phyloP scores from a whole-genome alignment of 768 basidiomycete genomes.

The Trametes sanguinea region DNA sequence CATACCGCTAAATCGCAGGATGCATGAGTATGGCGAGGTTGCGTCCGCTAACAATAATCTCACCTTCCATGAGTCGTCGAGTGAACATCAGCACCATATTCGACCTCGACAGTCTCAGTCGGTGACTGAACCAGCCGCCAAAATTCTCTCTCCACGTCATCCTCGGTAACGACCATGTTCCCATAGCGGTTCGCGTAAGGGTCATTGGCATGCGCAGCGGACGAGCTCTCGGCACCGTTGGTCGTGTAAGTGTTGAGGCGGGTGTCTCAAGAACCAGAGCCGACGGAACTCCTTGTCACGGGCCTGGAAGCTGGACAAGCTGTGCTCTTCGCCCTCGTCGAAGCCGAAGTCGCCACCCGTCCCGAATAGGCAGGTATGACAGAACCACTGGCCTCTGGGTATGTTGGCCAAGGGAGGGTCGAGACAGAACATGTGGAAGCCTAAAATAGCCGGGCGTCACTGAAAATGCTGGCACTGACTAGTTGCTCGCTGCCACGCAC shows the following conservation, averaged over 20 bases:
- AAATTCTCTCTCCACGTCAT: constrained; percentile 92
- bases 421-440: constrained; percentile 97
- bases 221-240: constrained; percentile 14
- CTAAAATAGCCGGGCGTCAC: constrained; percentile 39
- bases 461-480: too few relatives aligned
- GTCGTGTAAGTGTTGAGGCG: constrained; percentile 45
- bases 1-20: constrained; percentile 66
- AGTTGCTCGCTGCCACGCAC: constrained; percentile 38
- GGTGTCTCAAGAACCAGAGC: constrained; percentile 84
- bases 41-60: constrained; percentile 24
- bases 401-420: constrained; percentile 85
- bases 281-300: constrained; percentile 88
- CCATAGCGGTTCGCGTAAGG: constrained; percentile 58
- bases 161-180: constrained; percentile 73
- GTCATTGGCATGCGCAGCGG: constrained; percentile 32
- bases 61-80: constrained; percentile 97
- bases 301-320: constrained; percentile 86
- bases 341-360: constrained; percentile 98
- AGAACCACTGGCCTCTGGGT: constrained; percentile 96
- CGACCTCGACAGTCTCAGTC: constrained; percentile 92
- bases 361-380: constrained; percentile 85
- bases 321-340: constrained; percentile 97
- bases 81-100: constrained; percentile 99
- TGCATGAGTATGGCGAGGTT: constrained; percentile 6
- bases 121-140: constrained; percentile 94